These are phyloP conservation scores for Lycium ferocissimum DNA, from an alignment of 257 asterid genomes.

Conservation along the genomic window DNA sequence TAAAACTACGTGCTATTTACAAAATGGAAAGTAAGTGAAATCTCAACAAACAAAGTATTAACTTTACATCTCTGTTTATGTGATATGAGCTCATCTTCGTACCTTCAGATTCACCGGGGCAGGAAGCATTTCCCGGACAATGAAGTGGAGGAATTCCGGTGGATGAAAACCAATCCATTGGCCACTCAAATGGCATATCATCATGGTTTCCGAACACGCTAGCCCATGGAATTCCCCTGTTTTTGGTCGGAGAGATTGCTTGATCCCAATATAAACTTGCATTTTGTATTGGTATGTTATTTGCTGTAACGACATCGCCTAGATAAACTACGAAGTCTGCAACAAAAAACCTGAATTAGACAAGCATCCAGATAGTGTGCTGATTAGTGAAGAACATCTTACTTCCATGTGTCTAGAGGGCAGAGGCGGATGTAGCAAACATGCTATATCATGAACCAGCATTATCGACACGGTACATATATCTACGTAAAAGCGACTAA, in stretches of 20 bases:
- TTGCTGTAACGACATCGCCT: slow-evolving; percentile 85
- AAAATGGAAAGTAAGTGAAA: background rate
- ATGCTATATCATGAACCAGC: too few species aligned
- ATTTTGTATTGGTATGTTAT: slow-evolving; percentile 51
- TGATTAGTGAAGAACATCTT: background rate
- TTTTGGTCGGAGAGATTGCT: slow-evolving; percentile 77
- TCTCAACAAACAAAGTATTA: background rate
- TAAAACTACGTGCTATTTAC: background rate
- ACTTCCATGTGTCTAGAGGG: background rate
- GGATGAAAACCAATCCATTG: slow-evolving; percentile 88
- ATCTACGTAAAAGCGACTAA: background rate
- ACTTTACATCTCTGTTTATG: background rate
- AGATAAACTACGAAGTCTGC: slow-evolving; percentile 88
- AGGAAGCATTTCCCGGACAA: slow-evolving; percentile 51
- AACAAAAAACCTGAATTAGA: slow-evolving; percentile 21
- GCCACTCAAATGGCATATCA: slow-evolving; percentile 90
- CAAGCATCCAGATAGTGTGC: background rate
- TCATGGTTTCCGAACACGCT: slow-evolving; percentile 89
- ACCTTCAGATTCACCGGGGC: slow-evolving; percentile 40
- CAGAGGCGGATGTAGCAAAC: too few species aligned
- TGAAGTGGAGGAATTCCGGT: slow-evolving; percentile 64
- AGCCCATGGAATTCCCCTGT: slow-evolving; percentile 75
- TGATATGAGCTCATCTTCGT: background rate
- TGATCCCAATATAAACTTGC: slow-evolving; percentile 87
- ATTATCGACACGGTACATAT: background rate